Conservation (phyloP, 139 green algal species). For the Closterium sp. region DNA sequence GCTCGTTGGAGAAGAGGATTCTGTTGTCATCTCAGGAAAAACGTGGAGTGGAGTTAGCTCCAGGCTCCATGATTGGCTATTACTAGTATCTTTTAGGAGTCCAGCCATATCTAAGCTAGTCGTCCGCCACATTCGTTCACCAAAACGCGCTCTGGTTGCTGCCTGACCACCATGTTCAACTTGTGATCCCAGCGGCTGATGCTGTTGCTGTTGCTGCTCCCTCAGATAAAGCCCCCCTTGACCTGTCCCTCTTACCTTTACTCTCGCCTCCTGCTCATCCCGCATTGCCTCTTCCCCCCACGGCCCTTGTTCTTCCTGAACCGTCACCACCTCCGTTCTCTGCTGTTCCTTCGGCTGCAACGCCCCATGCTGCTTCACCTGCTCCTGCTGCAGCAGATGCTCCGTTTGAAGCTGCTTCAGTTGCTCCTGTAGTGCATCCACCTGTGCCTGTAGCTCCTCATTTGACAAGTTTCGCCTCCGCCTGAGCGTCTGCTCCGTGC, state of each 20-base stretch:
- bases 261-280: not conserved
- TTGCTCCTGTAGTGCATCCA: not conserved
- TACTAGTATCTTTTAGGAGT: not conserved
- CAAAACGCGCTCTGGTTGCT: not conserved
- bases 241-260: not conserved
- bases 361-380: not conserved
- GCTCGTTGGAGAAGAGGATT: not conserved
- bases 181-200: not conserved
- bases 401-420: not conserved
- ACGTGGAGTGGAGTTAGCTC: not conserved
- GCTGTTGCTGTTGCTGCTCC: not conserved
- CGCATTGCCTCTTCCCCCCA: not conserved
- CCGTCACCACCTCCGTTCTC: not conserved
- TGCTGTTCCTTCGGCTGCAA: not conserved
- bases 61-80: not conserved
- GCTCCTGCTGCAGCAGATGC: not conserved
- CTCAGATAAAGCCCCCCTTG: not conserved
- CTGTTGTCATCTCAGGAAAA: not conserved
- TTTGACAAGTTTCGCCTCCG: not conserved
- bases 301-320: not conserved
- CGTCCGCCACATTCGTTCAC: not conserved
- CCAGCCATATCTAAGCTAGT: not conserved
- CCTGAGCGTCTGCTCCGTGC: not conserved
- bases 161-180: not conserved
- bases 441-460: not conserved